Evolutionary conservation across 768 basidiomycete genomes (phyloP), one percentile per base, ranked within the genome.

Genomic region (Leucosporidium creatinivorum): DNA sequence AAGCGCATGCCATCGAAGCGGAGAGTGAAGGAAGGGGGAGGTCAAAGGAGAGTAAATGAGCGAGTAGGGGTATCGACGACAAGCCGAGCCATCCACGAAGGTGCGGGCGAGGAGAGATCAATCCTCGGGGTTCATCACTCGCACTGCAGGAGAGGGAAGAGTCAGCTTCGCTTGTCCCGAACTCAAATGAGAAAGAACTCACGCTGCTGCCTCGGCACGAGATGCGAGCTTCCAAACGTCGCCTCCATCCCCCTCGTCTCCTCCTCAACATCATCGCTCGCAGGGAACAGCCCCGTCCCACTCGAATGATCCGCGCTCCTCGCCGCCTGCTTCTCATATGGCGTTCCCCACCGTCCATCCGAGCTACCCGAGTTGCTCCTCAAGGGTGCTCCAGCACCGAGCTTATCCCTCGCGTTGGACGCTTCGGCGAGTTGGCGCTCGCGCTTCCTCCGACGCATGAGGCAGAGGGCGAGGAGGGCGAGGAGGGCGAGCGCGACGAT

Each of bases 361-460:
- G 62, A 62, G 31, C 52, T 56, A n/a, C 62, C 63, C 36, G 64
- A 64, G 30, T 70, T 57, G 26, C 59, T 60, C 59, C 66, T n/a
- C 39, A 44, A 44, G 2, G 39, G 39, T 13, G 54, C 63, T 5
- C 51, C 63, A 4, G 63, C 26, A 1, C 36, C 26, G 4, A 18
- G 31, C 62, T 70, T 67, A 26, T 69, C 66, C 67, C 39, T 26
- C 51, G 50, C 26, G 31, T 49, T 36, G 7, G 15, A 4, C 30
- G 56, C 58, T 21, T 28, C 49, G 8, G 55, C 58, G 10, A 51
- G 58, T 25, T 59, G 57, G 36, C 56, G n/a, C 36, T 65, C 10
- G 19, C 31, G 44, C 55, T 44, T 56, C 56, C 50, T 63, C 6
- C 56, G 33, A 12, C 69, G 49, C n/a, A 65, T 2, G 26, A 71